Conservation (phyloP, 2,329 filamentous ascomycete genomes). For the Taxawa tesnikishii region DNA sequence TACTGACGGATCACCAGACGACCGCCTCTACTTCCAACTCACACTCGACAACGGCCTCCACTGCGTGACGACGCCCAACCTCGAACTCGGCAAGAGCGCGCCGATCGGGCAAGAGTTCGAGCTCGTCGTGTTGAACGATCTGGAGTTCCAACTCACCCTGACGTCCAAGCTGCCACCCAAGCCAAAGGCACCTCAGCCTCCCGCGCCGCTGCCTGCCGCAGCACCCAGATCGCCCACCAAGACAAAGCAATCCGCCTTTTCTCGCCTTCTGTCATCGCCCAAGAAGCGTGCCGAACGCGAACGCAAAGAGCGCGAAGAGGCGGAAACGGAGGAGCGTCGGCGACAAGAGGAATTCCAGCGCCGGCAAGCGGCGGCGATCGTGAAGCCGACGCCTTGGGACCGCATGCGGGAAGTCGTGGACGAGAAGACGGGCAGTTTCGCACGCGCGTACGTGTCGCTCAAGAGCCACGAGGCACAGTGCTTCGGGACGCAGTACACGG, state of each 20-base stretch:
- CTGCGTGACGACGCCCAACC: conserved; percentile 91
- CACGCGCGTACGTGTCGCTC: conserved; percentile 81
- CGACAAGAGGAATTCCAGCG: conserved; percentile 16
- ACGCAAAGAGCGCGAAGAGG: conserved; percentile 68
- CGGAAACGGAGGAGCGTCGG: conserved; percentile 45
- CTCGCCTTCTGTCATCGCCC: conserved; percentile 82
- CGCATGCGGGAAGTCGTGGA: conserved; percentile 73
- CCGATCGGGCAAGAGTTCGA: conserved; percentile 98
- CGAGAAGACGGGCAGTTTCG: conserved; percentile 85
- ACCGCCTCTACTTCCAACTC: conserved; percentile 86
- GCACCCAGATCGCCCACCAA: conserved; percentile 50
- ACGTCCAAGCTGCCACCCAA: conserved; percentile 87
- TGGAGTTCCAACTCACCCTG: conserved; percentile 96
- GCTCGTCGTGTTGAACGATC: conserved; percentile 87
- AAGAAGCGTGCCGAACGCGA: conserved; percentile 96
- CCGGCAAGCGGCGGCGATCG: conserved; percentile 42
- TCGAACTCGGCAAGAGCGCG: conserved; percentile 81
- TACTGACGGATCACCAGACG: conserved; percentile 56
- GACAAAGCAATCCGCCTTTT: conserved; percentile 75
- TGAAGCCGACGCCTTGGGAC: conserved; percentile 68
- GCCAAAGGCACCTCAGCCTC: conserved; percentile 32
- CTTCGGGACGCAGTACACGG: conserved; percentile 76
- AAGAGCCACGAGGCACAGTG: conserved; percentile 84
- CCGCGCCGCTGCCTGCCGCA: conserved; percentile 22
- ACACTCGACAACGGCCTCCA: conserved; percentile 97